phyloP scores from a whole-genome alignment of 306 rosid species.

The Crataegus laevigata region DNA sequence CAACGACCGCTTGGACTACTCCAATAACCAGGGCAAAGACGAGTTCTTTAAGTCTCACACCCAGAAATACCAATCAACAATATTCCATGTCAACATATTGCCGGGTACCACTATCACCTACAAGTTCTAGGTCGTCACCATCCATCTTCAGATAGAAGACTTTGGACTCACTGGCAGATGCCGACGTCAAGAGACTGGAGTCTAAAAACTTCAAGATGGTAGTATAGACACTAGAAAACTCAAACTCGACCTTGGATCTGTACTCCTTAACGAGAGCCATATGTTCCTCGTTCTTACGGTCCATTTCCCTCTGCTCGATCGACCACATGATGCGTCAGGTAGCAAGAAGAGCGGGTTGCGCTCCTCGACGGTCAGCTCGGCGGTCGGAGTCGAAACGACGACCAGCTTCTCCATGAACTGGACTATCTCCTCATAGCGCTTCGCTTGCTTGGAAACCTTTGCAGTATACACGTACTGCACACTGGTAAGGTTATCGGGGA shows the following conservation, averaged over 20 bases:
- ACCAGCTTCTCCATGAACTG: constrained; percentile 81
- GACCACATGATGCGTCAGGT: constrained; percentile 75
- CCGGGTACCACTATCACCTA: too few species aligned
- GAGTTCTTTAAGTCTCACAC: too few species aligned
- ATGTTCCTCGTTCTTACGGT: constrained; percentile 67
- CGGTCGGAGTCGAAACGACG: constrained; percentile 42
- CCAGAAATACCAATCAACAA: too few species aligned
- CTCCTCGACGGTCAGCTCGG: constrained; percentile 64
- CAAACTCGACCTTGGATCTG: constrained; percentile 67
- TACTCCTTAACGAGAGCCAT: constrained; percentile 48
- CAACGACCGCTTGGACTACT: too few species aligned
- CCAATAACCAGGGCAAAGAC: too few species aligned
- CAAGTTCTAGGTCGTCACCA: constrained; percentile 75
- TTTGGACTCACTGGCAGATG: constrained; percentile 46
- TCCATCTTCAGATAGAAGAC: constrained; percentile 75
- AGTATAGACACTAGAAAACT: constrained; percentile 47
- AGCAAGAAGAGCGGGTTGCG: constrained; percentile 63
- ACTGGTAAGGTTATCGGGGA: constrained; percentile 56
- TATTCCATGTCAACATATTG: too few species aligned
- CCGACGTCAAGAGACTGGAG: constrained; percentile 54
- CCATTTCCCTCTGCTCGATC: constrained; percentile 68
- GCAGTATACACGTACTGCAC: constrained; percentile 64
- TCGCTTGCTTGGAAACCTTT: constrained; percentile 71
- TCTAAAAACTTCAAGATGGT: constrained; percentile 44
- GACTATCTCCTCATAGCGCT: constrained; percentile 76